These are phyloP conservation scores for Fagus sylvatica DNA, from an alignment of 306 rosid species.

Conservation along the genomic window DNA sequence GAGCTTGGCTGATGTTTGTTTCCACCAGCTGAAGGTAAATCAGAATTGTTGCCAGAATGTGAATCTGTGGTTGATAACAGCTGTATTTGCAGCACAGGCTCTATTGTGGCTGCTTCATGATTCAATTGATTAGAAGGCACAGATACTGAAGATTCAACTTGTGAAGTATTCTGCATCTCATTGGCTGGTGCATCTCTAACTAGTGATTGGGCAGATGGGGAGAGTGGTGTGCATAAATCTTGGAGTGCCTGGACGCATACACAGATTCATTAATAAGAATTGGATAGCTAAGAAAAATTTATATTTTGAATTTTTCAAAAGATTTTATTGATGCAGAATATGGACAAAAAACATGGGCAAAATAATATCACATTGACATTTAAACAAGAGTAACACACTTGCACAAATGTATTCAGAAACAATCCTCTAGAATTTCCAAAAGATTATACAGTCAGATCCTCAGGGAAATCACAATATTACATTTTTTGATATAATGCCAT, in stretches of 20 bases:
- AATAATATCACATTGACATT: neutral
- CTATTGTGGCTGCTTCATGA: constrained; percentile 27
- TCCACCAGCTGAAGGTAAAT: constrained; percentile 22
- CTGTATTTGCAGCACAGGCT: constrained; percentile 36
- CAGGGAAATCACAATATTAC: neutral
- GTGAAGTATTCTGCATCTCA: constrained; percentile 26
- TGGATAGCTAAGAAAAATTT: neutral
- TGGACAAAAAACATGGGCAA: neutral
- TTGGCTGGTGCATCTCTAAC: constrained; percentile 24
- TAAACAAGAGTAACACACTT: neutral
- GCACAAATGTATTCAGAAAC: neutral
- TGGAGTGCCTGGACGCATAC: constrained; percentile 26
- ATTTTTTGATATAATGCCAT: neutral
- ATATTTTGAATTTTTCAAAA: neutral
- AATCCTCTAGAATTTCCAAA: neutral
- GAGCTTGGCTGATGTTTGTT: constrained; percentile 21
- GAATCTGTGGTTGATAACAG: constrained; percentile 31
- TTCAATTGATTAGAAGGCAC: constrained; percentile 7
- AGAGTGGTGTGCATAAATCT: constrained; percentile 23
- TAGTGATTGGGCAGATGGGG: constrained; percentile 8
- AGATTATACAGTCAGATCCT: neutral
- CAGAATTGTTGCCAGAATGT: constrained; percentile 23
- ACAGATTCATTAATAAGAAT: neutral
- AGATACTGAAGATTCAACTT: constrained; percentile 20
- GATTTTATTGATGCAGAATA: neutral